Evolutionary conservation across 148 eudicot genomes (phyloP), one percentile per base, ranked within the genome.

Genomic region (Selenicereus undatus): DNA sequence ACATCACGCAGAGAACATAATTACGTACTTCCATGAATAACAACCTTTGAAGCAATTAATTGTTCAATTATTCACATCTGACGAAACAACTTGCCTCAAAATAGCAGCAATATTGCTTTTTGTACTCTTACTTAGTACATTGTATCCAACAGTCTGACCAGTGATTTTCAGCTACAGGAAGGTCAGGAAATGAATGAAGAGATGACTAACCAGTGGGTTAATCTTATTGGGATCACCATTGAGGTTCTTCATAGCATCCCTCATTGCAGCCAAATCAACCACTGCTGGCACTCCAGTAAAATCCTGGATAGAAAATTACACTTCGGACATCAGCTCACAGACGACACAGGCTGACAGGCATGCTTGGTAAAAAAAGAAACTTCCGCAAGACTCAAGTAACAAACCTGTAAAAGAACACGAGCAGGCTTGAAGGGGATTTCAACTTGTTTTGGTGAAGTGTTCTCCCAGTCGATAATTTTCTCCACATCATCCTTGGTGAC

Each of bases 351-450:
- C 29, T 3, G 21, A 35, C 14, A 22, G 4, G 36, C 13, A 48
- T 2, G 52, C 14, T 48, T 5, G 14, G 71, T 27, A 27, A 54
- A 18, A 20, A 54, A 35, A 9, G 35, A 32, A 68, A 24, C n/a
- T 22, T 27, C 42, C 12, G 11, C 27, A 14, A 66, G 11, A 65
- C 52, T 43, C 75, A 77, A 62, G 42, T 5, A 51, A 73, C 79
- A 72, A 76, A 93, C 98, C 97, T 95, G 98, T 48, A 95, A 83
- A 42, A 95, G 90, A 70, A 95, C 98, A 84, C 98, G 98, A 71
- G 96, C 97, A 88, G 98, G 98, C 85, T 95, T 95, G 70, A 95
- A 95, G 20, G 98, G 95, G 56, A 95, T 95, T 81, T 95, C 98
- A 83, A 95, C 98, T 72, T 85, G 93, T 80, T 95, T 95, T 8